Base-by-base conservation (phyloP, 169 alveolate species). In the Eimeria brunetti region DNA sequence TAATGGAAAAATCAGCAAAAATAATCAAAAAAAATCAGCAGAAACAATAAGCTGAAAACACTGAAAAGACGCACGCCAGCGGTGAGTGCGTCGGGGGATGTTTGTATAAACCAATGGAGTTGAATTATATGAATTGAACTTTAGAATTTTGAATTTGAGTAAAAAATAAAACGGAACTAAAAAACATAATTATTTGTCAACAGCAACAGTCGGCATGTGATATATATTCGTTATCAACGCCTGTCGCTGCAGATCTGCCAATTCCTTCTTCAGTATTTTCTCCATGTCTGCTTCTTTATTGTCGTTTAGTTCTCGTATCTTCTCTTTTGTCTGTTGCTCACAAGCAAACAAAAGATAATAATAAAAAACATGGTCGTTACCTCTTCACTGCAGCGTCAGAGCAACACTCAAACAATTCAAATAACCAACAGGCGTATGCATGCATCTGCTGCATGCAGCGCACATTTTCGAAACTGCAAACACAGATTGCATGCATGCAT, bases 161-260 rank as follows among this genome's bases (percentile, higher is more conserved):
- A 69, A 69, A 27, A 27, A 69, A 69, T 58, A 58, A 58, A 58
- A 58, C 20, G 12, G 69, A 58, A 58, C 69, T 69, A 11, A 11
- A 33, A 76, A 24, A 8, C 12, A 11, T 76, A 6, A 41, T 44
- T 76, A 76, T 20, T 76, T 76, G 62, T 76, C 20, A 5, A 76
- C 30, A 11, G 36, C 62, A 8, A 76, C 60, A 5, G 86, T 76
- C 16, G 86, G 86, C 58, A n/a, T 24, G 24, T 76, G 86, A n/a
- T 76, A 76, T 9, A 76, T 36, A 44, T 76, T 76, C 16, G 86
- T 7, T 33, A 76, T 36, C 30, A 76, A 12, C 5, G 86, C 86
- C 58, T 76, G 86, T 5, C 86, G 86, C 86, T 76, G 58, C 86
- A 76, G 49, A 76, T 76, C 60, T 38, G 86, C 3, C 1, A 76